A percentile compares a stretch with the other conserved stretches of the same genome.
phyloP scores from a whole-genome alignment of 1,139 yeast species.

The Candida sanyaensis region DNA sequence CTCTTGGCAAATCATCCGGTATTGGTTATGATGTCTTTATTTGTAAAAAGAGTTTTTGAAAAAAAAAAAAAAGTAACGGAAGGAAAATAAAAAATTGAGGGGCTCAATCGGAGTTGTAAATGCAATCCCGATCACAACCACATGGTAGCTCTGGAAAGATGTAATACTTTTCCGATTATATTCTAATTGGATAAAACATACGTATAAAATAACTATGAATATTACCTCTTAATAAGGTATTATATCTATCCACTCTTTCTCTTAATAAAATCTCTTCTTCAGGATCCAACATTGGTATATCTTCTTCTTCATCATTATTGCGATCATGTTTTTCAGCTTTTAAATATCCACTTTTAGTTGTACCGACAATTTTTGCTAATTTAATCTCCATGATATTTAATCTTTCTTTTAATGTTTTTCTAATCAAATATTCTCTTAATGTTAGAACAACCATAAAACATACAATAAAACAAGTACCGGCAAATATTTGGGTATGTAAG shows the following conservation, averaged over 20 bases:
- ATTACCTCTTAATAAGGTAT: conserved; percentile 17
- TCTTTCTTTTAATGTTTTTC: conserved; percentile 17
- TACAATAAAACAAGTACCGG: conserved; percentile 49
- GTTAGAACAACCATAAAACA: conserved; percentile 28
- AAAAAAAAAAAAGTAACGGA: too few species aligned
- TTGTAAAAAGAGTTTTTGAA: too few species aligned
- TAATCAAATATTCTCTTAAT: conserved; percentile 33
- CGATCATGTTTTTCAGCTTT: conserved; percentile 2
- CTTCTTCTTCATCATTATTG: not conserved
- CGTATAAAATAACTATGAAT: conserved; percentile 18
- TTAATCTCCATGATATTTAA: conserved; percentile 11
- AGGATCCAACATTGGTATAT: not conserved
- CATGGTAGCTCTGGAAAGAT: too few species aligned
- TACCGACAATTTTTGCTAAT: conserved; percentile 7
- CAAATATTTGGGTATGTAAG: conserved; percentile 60
- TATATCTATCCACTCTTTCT: conserved; percentile 22
- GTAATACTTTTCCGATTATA: conserved; percentile 11
- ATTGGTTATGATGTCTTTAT: too few species aligned
- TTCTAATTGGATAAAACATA: conserved; percentile 26
- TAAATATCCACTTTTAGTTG: conserved; percentile 13
- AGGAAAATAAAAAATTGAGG: too few species aligned
- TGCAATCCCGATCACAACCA: too few species aligned
- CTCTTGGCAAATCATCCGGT: too few species aligned
- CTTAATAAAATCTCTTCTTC: conserved; percentile 18
- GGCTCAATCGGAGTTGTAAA: too few species aligned